phyloP scores from a whole-genome alignment of 441 rosid genomes.

The Aleurites moluccanus region DNA sequence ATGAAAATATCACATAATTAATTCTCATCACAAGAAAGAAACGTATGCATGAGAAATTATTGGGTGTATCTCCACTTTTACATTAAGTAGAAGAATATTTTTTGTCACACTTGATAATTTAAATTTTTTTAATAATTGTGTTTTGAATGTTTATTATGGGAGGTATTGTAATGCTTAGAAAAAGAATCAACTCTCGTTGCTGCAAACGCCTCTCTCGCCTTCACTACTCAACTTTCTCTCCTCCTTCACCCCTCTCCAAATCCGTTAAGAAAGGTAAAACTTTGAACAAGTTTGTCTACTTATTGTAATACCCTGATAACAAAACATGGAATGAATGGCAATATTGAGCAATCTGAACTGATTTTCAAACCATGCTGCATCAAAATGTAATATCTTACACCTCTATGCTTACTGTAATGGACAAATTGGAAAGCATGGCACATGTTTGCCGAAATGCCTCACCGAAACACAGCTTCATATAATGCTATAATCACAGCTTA shows the following conservation, averaged over 20 bases:
- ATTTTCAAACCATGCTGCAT: slow-evolving; percentile 49
- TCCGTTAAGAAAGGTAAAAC: neutral
- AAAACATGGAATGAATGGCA: slow-evolving; percentile 50
- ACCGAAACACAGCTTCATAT: slow-evolving; percentile 50
- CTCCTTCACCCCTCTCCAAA: neutral
- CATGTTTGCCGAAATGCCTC: slow-evolving; percentile 69
- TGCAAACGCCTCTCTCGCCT: neutral
- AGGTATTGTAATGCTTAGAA: neutral
- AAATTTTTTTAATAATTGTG: no score
- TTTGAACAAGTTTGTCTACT: slow-evolving; percentile 30
- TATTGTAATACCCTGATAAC: slow-evolving; percentile 65
- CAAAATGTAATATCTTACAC: slow-evolving; percentile 64
- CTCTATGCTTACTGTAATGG: slow-evolving; percentile 74
- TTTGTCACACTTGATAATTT: no score
- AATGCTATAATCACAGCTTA: slow-evolving; percentile 81
- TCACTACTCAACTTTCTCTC: slow-evolving; percentile 10
- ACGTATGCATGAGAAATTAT: no score
- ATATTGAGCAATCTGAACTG: slow-evolving; percentile 50
- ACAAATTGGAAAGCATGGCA: slow-evolving; percentile 46
- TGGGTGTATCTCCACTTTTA: no score
- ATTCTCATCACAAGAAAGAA: no score
- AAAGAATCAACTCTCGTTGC: neutral
- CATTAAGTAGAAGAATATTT: no score
- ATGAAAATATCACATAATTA: no score
- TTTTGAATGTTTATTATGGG: no score